Conservation (phyloP, 208 protist genomes). For the Acanthamoeba lenticulata region DNA sequence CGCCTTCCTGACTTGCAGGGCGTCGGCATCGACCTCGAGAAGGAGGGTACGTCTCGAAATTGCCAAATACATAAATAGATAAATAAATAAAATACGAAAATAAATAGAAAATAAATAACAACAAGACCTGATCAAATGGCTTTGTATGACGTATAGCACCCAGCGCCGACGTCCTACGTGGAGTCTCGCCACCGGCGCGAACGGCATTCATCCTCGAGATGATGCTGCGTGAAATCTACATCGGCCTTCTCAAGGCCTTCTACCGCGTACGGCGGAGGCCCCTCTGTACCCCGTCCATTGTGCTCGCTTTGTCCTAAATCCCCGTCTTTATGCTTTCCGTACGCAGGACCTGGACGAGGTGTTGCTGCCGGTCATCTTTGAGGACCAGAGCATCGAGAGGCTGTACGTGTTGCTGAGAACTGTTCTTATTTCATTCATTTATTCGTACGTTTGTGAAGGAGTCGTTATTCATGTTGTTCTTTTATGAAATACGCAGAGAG, state of each 20-base stretch:
- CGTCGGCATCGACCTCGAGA: conserved; percentile 29
- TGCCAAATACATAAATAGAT: neutral
- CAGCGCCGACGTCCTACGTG: neutral
- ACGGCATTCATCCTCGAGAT: conserved; percentile 5
- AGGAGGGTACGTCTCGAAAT: neutral
- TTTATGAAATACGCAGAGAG: neutral
- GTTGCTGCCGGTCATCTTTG: neutral
- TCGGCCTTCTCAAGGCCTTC: neutral
- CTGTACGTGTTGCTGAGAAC: neutral
- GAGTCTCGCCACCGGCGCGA: neutral
- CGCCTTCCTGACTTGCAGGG: neutral
- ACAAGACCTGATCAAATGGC: no score
- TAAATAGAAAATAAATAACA: neutral
- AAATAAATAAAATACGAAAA: neutral
- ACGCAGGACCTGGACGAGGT: conserved; percentile 5
- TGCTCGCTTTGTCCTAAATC: neutral
- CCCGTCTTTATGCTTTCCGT: neutral
- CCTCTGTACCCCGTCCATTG: no score
- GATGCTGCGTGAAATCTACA: conserved; percentile 32
- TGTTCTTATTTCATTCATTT: neutral
- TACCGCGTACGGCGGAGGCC: conserved; percentile 43
- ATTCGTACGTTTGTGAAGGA: neutral
- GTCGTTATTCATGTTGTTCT: no score
- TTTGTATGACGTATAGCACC: neutral
- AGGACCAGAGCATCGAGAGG: conserved; percentile 9